These are phyloP conservation scores for Cordyceps cateniannulata DNA, from an alignment of 2,329 filamentous ascomycete species.

Conservation along the genomic window DNA sequence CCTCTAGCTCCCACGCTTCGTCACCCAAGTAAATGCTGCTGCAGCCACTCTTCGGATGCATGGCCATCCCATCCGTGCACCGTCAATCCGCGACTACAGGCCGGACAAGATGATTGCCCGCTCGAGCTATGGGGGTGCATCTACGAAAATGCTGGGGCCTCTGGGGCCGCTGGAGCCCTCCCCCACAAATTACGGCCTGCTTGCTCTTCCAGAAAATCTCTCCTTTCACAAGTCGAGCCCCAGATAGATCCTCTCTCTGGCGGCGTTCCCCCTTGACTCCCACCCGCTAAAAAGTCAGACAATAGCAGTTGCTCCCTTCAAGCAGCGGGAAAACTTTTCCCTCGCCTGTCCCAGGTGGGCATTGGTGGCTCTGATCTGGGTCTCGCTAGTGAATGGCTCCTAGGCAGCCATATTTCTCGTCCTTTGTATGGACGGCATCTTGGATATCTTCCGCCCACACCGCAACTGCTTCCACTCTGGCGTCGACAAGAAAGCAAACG, in stretches of 20 bases:
- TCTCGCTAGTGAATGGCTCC: background rate
- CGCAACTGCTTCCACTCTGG: constrained; percentile 4
- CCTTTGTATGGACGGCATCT: constrained; percentile 2
- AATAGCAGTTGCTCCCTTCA: background rate
- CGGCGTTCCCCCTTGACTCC: background rate
- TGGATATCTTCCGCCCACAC: background rate
- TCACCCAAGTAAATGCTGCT: background rate
- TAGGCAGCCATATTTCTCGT: constrained; percentile 12
- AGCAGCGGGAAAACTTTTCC: constrained; percentile 5
- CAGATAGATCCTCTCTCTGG: background rate
- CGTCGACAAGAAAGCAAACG: background rate
- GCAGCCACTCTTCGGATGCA: constrained; percentile 4
- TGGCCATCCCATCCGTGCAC: background rate
- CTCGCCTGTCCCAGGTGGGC: background rate
- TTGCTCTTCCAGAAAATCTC: constrained; percentile 10
- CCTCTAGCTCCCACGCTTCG: background rate
- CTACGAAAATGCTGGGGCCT: background rate
- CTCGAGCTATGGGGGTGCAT: constrained; percentile 5
- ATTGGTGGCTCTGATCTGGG: background rate
- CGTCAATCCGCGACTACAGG: background rate
- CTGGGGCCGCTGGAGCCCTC: background rate
- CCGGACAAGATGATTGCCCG: background rate
- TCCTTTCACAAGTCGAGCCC: constrained; percentile 8
- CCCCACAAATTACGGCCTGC: constrained; percentile 1
- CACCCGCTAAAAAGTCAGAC: background rate